A percentile compares a stretch with the other conserved stretches of the same genome.
These are phyloP conservation scores for Penicillium vulpinum DNA, from an alignment of 2,329 filamentous ascomycete genomes.

Conservation along the genomic window DNA sequence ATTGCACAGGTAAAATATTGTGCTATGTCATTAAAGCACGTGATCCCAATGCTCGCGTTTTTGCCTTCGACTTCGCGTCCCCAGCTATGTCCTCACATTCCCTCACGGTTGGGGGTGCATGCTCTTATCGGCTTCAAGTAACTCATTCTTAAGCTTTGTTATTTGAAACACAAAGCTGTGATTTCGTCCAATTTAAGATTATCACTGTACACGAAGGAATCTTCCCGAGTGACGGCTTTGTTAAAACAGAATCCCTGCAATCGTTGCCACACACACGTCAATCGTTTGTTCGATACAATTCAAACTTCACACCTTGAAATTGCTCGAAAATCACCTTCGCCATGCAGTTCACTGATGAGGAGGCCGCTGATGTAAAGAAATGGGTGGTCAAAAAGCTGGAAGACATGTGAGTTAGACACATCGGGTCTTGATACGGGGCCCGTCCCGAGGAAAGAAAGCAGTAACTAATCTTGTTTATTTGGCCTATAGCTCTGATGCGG, in stretches of 20 bases:
- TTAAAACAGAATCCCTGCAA: conserved; percentile 14
- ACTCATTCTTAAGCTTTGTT: not conserved
- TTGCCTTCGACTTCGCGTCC: conserved; percentile 7
- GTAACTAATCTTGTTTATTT: conserved; percentile 7
- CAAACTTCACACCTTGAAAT: not conserved
- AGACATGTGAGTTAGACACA: conserved; percentile 52
- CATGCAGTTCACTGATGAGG: conserved; percentile 58
- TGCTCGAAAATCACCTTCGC: not conserved
- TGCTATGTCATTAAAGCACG: conserved; percentile 10
- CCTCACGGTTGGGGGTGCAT: conserved; percentile 5
- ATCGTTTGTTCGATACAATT: not conserved
- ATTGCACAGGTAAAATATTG: too few species aligned
- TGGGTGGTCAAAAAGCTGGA: conserved; percentile 62
- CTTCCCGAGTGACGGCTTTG: not conserved
- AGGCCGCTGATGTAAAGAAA: conserved; percentile 55
- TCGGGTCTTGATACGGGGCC: not conserved
- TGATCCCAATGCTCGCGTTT: conserved; percentile 19
- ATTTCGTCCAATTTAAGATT: not conserved
- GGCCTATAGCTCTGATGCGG: conserved; percentile 57
- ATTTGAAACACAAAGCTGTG: not conserved
- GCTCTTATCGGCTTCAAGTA: not conserved
- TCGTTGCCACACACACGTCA: not conserved
- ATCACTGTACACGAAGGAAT: not conserved
- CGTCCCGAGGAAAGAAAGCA: not conserved
- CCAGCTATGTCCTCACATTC: not conserved